Evolutionary conservation across 2,329 filamentous ascomycete species (phyloP).

Genomic region (Metarhizium brunneum): DNA sequence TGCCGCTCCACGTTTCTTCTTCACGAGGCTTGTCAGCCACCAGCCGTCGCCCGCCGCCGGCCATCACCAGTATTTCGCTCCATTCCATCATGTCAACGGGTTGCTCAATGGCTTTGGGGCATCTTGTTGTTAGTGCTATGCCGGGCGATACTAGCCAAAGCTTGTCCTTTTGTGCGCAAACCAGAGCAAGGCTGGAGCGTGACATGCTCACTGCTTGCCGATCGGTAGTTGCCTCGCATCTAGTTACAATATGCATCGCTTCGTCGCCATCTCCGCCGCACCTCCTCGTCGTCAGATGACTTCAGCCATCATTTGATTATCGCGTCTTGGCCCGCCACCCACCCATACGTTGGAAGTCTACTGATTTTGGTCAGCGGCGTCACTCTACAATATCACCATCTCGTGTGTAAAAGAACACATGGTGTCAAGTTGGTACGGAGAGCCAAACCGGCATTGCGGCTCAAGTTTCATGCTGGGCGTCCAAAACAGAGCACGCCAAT

Average conservation of each 20-base stretch:
- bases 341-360: not conserved
- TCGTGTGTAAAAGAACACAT: not conserved
- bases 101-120: not conserved
- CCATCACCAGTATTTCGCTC: not conserved
- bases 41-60: not conserved
- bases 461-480: no score
- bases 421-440: not conserved
- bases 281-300: not conserved
- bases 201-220: not conserved
- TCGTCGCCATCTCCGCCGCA: no score
- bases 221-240: not conserved
- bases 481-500: not conserved
- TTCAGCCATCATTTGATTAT: not conserved
- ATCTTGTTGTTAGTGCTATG: not conserved
- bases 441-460: not conserved
- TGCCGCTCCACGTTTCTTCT: not conserved
- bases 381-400: not conserved
- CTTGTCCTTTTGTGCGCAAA: not conserved
- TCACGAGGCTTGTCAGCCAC: not conserved
- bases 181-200: no score
- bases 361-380: not conserved
- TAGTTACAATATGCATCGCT: not conserved
- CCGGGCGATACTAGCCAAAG: not conserved
- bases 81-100: not conserved
- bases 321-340: not conserved